phyloP scores from a whole-genome alignment of 2,329 filamentous ascomycete species.

The Diaporthe nobilis region DNA sequence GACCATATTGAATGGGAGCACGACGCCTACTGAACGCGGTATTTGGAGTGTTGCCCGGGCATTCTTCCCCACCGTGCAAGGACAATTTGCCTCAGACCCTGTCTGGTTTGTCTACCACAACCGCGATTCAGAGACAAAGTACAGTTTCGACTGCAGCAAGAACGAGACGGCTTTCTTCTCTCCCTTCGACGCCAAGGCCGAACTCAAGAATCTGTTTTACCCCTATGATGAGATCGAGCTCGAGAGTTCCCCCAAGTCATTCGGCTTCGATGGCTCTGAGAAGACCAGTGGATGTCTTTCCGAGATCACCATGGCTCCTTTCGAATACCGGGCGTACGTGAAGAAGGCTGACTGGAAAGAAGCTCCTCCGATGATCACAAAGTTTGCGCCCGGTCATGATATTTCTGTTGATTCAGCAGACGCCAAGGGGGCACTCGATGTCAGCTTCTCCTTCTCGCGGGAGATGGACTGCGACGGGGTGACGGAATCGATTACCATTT shows the following conservation, averaged over 20 bases:
- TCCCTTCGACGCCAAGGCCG: slow-evolving; percentile 68
- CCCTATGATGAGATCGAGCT: slow-evolving; percentile 70
- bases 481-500: slow-evolving; percentile 62
- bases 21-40: slow-evolving; percentile 55
- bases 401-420: slow-evolving; percentile 62
- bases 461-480: slow-evolving; percentile 72
- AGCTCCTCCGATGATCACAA: slow-evolving; percentile 71
- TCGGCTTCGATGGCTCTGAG: slow-evolving; percentile 62
- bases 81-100: slow-evolving; percentile 59
- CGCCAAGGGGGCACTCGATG: slow-evolving; percentile 44
- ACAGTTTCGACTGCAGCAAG: slow-evolving; percentile 68
- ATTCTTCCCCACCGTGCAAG: slow-evolving; percentile 65
- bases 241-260: slow-evolving; percentile 57
- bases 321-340: slow-evolving; percentile 73
- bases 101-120: slow-evolving; percentile 69
- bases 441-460: slow-evolving; percentile 71
- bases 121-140: slow-evolving; percentile 62
- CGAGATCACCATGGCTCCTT: slow-evolving; percentile 66
- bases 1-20: slow-evolving; percentile 50
- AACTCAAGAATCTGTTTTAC: slow-evolving; percentile 75
- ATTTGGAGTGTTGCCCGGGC: slow-evolving; percentile 73
- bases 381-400: slow-evolving; percentile 74
- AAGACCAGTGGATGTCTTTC: slow-evolving; percentile 69
- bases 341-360: slow-evolving; percentile 63
- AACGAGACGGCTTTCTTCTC: slow-evolving; percentile 66